Percentiles rank a stretch among this genome's conserved stretches.
phyloP scores from a whole-genome alignment of 371 early-diverging fungal species.

The Chytridium lagenaria region DNA sequence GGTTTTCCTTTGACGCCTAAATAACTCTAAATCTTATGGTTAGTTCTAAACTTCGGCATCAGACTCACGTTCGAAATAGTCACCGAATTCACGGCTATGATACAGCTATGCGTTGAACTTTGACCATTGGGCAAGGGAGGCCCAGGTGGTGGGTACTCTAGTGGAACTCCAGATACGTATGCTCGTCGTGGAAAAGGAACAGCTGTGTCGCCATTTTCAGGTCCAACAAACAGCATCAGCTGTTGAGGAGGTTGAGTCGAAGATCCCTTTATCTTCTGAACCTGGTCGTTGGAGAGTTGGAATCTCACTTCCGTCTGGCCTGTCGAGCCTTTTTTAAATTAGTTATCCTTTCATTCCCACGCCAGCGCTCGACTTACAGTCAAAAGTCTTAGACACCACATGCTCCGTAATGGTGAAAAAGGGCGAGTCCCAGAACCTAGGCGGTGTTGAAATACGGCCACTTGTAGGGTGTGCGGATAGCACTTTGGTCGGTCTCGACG shows the following conservation, averaged over 20 bases:
- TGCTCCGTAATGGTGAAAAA: neutral
- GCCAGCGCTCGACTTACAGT: neutral
- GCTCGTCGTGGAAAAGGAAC: conserved; percentile 22
- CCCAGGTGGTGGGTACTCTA: conserved; percentile 31
- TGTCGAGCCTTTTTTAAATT: neutral
- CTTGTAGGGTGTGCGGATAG: neutral
- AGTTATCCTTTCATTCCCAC: too few relatives aligned
- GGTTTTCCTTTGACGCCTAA: conserved; percentile 35
- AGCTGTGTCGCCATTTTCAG: conserved; percentile 11
- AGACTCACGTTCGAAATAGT: conserved; percentile 22
- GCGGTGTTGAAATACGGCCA: neutral
- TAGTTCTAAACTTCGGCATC: neutral
- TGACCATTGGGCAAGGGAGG: conserved; percentile 22
- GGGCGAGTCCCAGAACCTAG: conserved; percentile 8
- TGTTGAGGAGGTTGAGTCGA: neutral
- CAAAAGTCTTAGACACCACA: neutral
- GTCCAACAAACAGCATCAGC: conserved; percentile 30
- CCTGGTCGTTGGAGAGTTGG: neutral
- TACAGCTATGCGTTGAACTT: conserved; percentile 24
- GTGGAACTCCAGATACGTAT: conserved; percentile 25
- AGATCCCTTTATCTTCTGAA: neutral
- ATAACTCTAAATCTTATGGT: conserved; percentile 17
- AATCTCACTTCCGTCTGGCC: neutral
- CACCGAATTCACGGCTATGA: conserved; percentile 20
- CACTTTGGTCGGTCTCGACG: neutral